Percentiles rank a stretch among this genome's conserved stretches.
Evolutionary conservation across 495 filamentous ascomycete genomes (phyloP).

Genomic region (Amphirosellinia nigrospora): DNA sequence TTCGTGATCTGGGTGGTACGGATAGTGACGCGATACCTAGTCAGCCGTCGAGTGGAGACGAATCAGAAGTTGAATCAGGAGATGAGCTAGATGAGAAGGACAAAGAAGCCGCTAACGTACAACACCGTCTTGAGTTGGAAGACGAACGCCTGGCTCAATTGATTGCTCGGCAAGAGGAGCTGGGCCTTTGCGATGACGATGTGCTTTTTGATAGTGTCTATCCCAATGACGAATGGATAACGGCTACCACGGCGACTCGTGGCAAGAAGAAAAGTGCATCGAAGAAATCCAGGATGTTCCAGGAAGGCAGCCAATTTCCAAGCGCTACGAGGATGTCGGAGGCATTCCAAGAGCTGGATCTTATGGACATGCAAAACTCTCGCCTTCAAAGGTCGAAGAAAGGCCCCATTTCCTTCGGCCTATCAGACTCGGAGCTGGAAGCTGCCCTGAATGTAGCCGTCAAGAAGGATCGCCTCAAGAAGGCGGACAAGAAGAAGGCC

Average conservation of each 20-base stretch:
- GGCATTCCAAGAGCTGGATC: constrained; percentile 78
- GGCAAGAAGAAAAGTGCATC: constrained; percentile 36
- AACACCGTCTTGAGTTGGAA: constrained; percentile 40
- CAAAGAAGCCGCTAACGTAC: constrained; percentile 40
- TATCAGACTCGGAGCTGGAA: constrained; percentile 80
- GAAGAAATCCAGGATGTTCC: constrained; percentile 31
- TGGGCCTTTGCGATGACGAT: constrained; percentile 65
- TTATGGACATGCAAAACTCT: constrained; percentile 81
- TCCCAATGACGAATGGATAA: constrained; percentile 29
- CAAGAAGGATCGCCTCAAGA: constrained; percentile 81
- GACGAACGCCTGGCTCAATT: constrained; percentile 67
- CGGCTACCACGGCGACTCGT: constrained; percentile 14
- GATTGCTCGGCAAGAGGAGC: constrained; percentile 69
- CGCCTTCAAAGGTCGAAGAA: constrained; percentile 44
- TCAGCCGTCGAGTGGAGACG: constrained; percentile 29
- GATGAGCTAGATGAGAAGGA: constrained; percentile 32
- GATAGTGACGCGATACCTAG: constrained; percentile 42
- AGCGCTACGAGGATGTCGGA: constrained; percentile 70
- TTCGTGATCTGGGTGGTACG: constrained; percentile 56
- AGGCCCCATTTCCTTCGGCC: constrained; percentile 55
- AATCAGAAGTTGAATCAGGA: constrained; percentile 28
- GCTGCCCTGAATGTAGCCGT: constrained; percentile 64
- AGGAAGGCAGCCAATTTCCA: constrained; percentile 53
- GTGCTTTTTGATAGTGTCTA: constrained; percentile 56
- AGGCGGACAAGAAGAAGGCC: constrained; percentile 76